These are phyloP conservation scores for Phenoliferia sp. DNA, from an alignment of 1,284 basidiomycete species.

Conservation along the genomic window DNA sequence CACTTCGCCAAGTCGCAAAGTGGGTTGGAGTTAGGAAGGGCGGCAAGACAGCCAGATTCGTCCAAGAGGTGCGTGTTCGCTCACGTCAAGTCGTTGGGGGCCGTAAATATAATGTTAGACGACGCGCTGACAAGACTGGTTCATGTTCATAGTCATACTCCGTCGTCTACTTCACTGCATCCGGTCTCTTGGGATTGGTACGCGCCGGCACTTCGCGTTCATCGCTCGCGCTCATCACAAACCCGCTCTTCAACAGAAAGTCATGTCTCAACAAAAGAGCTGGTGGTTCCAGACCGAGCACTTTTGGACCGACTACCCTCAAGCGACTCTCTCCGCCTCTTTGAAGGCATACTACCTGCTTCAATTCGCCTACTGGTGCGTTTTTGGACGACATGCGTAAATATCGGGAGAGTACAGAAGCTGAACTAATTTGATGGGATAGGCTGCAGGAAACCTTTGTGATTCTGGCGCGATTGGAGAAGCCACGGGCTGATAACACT, in stretches of 20 bases:
- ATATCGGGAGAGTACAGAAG: too few relatives aligned
- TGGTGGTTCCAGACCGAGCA: constrained; percentile 82
- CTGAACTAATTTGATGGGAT: too few relatives aligned
- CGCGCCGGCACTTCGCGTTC: not conserved
- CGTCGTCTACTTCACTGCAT: constrained; percentile 69
- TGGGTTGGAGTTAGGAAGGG: constrained; percentile 63
- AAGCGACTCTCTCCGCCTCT: constrained; percentile 66
- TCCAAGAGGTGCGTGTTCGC: constrained; percentile 58
- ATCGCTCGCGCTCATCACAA: not conserved
- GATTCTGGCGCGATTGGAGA: constrained; percentile 57
- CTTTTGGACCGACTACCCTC: constrained; percentile 81
- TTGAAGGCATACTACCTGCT: constrained; percentile 85
- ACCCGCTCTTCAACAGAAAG: constrained; percentile 43
- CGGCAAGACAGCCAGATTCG: constrained; percentile 66
- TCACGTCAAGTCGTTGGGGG: not conserved
- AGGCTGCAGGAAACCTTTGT: constrained; percentile 80
- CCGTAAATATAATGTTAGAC: not conserved
- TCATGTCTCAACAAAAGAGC: constrained; percentile 81
- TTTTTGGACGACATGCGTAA: too few relatives aligned
- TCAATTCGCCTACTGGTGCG: constrained; percentile 67
- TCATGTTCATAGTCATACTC: constrained; percentile 57
- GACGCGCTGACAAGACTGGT: not conserved
- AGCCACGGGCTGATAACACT: constrained; percentile 45
- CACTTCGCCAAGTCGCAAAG: constrained; percentile 66
- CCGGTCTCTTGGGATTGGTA: constrained; percentile 57